Evolutionary conservation across 1,284 basidiomycete genomes (phyloP), one percentile per base, ranked within the genome.

Genomic region (Cutaneotrichosporon spelunceum): DNA sequence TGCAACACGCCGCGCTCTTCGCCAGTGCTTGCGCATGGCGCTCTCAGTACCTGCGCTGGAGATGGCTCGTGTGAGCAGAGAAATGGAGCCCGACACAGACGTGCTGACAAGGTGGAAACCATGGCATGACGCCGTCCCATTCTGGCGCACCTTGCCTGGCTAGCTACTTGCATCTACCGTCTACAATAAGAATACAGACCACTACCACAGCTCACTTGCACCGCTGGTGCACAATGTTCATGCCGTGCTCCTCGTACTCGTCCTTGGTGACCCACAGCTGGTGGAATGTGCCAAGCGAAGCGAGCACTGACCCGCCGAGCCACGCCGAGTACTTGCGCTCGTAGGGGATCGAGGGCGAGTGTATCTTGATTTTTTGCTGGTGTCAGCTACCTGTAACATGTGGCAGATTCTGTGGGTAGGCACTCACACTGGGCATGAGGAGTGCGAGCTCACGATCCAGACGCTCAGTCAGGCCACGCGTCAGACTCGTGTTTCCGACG

Each of bases 211-310:
- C 52, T 33, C 49, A 57, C 56, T 57, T 57, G 56, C 56, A 57
- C 56, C 78, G 67, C 65, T 80, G 79, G 60, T 77, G 71, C 36
- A 80, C 70, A 56, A 80, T 79, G 53, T 65, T 65, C 66, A 75
- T 70, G 7, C 79, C 79, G 64, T 78, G 78, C 72, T 66, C 67
- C 50, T 68, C 57, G 55, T 74, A 74, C 45, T 71, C 68, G 19
- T 70, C 67, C 62, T 69, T 62, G 13, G 56, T 64, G 21, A 74
- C 68, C 49, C 65, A 58, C 1, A 57, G 68, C 63, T 72, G 72
- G 61, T 98, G 93, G 84, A 97, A 98, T 16, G 93, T 95, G 29
- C 94, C 94, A 72, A 97, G 80, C 72, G 90, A 93, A 0, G 89
- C 92, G 59, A 97, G 82, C 67, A 97, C 93, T 68, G 90, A 92